A percentile compares a stretch with the other conserved stretches of the same genome.
phyloP scores from a whole-genome alignment of 1,284 basidiomycete species.

The Austroboletus novae-zelandiae region DNA sequence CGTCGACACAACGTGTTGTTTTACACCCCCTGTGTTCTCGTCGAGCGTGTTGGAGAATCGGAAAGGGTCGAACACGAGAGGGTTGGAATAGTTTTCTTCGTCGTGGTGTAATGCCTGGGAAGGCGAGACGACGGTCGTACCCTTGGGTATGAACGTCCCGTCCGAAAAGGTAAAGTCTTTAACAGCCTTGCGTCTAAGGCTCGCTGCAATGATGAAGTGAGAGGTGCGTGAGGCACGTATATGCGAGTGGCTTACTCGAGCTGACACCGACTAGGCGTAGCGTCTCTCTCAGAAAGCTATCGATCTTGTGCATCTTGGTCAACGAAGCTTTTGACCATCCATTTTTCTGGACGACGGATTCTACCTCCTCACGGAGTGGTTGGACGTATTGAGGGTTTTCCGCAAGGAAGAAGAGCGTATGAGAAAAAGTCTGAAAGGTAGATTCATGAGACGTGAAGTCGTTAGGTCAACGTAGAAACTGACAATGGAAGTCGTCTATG shows the following conservation, averaged over 20 bases:
- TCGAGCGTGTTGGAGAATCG: neutral
- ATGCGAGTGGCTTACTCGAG: constrained; percentile 21
- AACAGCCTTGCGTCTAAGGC: neutral
- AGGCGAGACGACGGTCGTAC: neutral
- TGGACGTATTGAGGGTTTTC: constrained; percentile 36
- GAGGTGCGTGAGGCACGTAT: too few species aligned
- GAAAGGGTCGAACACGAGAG: neutral
- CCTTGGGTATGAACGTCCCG: neutral
- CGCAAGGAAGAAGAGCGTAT: constrained; percentile 37
- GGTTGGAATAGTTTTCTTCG: neutral
- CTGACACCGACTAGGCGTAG: constrained; percentile 33
- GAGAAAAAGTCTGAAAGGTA: constrained; percentile 27
- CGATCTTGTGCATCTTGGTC: constrained; percentile 40
- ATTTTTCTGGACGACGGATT: constrained; percentile 26
- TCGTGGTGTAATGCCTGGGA: neutral
- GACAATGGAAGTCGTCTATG: constrained; percentile 15
- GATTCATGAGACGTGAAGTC: neutral
- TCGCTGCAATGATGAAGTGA: neutral
- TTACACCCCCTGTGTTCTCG: neutral
- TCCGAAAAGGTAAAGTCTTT: neutral
- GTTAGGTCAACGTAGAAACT: neutral
- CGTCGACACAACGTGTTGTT: constrained; percentile 7
- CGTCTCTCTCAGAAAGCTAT: constrained; percentile 46
- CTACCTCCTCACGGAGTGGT: constrained; percentile 43
- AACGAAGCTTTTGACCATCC: constrained; percentile 44